Conservation (phyloP, 164 flowering plant genomes). For the Piper longum region DNA sequence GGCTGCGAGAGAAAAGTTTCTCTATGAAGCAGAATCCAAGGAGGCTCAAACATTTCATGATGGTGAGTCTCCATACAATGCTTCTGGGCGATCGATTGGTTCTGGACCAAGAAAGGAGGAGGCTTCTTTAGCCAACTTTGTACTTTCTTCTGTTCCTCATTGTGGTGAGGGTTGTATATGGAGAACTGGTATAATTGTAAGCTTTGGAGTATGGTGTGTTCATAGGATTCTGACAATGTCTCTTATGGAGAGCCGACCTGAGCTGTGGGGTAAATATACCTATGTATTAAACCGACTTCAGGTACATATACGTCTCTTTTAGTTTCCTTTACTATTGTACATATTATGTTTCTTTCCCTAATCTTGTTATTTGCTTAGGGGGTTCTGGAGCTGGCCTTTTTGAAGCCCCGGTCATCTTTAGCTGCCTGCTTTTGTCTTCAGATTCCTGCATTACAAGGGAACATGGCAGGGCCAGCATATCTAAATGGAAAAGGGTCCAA, state of each 20-base stretch:
- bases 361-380: conserved; percentile 40
- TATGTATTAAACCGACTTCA: conserved; percentile 94
- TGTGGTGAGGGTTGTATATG: conserved; percentile 90
- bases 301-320: conserved; percentile 26
- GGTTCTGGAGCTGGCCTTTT: conserved; percentile 67
- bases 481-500: conserved; percentile 34
- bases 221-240: conserved; percentile 81
- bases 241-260: conserved; percentile 97
- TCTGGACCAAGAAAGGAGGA: conserved; percentile 41
- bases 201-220: conserved; percentile 97
- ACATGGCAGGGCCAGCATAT: conserved; percentile 37
- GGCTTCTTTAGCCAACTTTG: conserved; percentile 12
- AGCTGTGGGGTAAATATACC: conserved; percentile 96
- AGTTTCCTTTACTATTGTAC: not conserved
- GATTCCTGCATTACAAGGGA: conserved; percentile 30
- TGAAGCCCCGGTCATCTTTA: conserved; percentile 54
- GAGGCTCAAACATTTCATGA: conserved; percentile 20
- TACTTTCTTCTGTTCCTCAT: conserved; percentile 44
- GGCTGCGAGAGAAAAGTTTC: conserved; percentile 70
- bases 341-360: not conserved
- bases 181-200: conserved; percentile 52
- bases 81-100: conserved; percentile 27
- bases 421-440: conserved; percentile 78
- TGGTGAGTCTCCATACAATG: conserved; percentile 25
- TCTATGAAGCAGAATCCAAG: conserved; percentile 51